These are phyloP conservation scores for Haplosporangium sp. DNA, from an alignment of 371 early-diverging fungal genomes.

Conservation along the genomic window DNA sequence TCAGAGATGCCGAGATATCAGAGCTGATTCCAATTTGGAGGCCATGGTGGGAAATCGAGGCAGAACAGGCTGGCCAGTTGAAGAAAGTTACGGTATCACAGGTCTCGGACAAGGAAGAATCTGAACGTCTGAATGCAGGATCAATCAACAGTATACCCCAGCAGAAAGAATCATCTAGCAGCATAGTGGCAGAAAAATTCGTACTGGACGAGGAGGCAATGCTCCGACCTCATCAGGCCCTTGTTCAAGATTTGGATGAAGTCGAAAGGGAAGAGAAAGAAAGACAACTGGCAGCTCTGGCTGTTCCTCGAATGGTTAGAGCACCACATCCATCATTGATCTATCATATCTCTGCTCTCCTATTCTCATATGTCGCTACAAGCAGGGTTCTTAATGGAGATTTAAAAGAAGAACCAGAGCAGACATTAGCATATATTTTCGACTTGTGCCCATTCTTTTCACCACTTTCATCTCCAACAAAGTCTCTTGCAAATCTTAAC, in stretches of 20 bases:
- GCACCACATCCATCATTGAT: slow-evolving; percentile 48
- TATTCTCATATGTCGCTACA: slow-evolving; percentile 47
- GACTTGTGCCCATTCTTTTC: slow-evolving; percentile 49
- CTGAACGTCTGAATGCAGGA: slow-evolving; percentile 10
- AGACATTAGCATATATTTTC: slow-evolving; percentile 28
- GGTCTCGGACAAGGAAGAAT: slow-evolving; percentile 11
- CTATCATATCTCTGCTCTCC: slow-evolving; percentile 35
- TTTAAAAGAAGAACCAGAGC: slow-evolving; percentile 40
- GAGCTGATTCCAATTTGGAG: slow-evolving; percentile 44
- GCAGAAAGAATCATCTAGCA: not conserved
- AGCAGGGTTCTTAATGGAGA: slow-evolving; percentile 45
- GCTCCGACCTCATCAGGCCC: slow-evolving; percentile 29
- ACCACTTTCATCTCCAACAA: slow-evolving; percentile 14
- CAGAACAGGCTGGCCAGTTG: slow-evolving; percentile 43
- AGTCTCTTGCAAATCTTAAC: not conserved
- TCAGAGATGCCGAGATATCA: slow-evolving; percentile 49
- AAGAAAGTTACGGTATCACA: slow-evolving; percentile 23
- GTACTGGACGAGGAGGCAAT: slow-evolving; percentile 46
- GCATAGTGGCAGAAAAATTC: slow-evolving; percentile 15
- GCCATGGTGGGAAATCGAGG: slow-evolving; percentile 55
- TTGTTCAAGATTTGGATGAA: slow-evolving; percentile 30
- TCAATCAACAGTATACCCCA: slow-evolving; percentile 13
- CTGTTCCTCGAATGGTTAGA: slow-evolving; percentile 20
- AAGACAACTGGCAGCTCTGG: not conserved
- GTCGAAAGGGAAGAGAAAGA: slow-evolving; percentile 7